Evolutionary conservation across 140 eudicot species (phyloP), one percentile per base, ranked within the genome.

Genomic region (Cichorium intybus): DNA sequence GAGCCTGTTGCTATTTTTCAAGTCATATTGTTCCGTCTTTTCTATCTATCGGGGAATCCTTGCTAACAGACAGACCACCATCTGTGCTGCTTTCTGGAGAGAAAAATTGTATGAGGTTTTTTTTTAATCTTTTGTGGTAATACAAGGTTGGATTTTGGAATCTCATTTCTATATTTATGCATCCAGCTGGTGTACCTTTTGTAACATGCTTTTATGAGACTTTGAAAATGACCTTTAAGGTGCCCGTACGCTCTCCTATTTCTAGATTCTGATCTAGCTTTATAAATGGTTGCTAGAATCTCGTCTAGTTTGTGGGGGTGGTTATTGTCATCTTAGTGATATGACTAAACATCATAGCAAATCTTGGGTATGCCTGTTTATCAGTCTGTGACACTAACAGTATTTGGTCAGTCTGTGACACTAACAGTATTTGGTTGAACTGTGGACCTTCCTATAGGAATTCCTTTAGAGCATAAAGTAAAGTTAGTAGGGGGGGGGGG

Each of bases 91-190:
- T 72, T 72, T 72, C 64, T 62, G 17, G 37, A 24, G 37, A 20
- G 28, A 24, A 69, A 45, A 72, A 72, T 24, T 24, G 45, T 22
- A 22, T n/a, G 35, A 7, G 64, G 6, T 27, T 22, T 47, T 31
- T 35, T 26, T 46, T 18, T 64, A 22, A 11, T 48, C 31, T 33
- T 35, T 73, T 55, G 66, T 72, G 61, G 68, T 54, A 7, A 55
- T 28, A 45, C 58, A 54, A 31, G 43, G 60, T 66, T 74, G 55
- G 79, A 35, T 57, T 57, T 56, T 68, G 80, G 75, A 68, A 75
- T 75, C 70, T 20, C 18, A 9, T 73, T 56, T 65, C 33, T 57
- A 14, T 56, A 64, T 56, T 18, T 65, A 54, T 73, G 78, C 60
- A 49, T 60, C 80, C 75, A 39, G 75, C 70, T 68, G 64, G 75